Conservation (phyloP, 2,329 filamentous ascomycete genomes). For the Chaetomiaceae sp. region DNA sequence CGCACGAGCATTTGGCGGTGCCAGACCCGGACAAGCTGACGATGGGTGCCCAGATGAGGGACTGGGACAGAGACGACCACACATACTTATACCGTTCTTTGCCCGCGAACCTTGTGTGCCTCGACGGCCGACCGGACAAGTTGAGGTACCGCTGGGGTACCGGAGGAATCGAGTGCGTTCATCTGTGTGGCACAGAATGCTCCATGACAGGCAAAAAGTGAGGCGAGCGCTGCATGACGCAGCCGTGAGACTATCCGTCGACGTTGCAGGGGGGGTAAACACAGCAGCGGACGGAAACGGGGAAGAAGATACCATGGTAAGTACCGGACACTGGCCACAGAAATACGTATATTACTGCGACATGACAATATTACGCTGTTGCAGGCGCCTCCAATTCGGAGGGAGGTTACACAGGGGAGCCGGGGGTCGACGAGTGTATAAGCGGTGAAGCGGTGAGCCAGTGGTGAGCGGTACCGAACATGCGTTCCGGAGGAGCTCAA, state of each 20-base stretch:
- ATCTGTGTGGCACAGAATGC: not conserved
- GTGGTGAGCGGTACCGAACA: not conserved
- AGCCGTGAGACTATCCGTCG: not conserved
- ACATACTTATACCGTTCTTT: conserved; percentile 3
- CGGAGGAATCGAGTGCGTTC: not conserved
- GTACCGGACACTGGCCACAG: not conserved
- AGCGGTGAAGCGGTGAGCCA: conserved; percentile 4
- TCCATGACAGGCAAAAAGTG: conserved; percentile 12
- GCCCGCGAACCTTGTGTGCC: not conserved
- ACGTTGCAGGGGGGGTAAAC: not conserved
- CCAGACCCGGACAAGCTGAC: not conserved
- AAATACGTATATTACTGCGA: not conserved
- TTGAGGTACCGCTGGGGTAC: not conserved
- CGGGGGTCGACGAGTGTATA: not conserved
- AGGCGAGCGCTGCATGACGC: conserved; percentile 12
- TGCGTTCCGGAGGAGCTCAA: not conserved
- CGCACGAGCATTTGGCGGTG: conserved; percentile 21
- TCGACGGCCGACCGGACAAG: not conserved
- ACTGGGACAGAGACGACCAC: not conserved
- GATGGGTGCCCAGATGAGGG: not conserved
- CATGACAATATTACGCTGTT: not conserved
- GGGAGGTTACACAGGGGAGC: not conserved
- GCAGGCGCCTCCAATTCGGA: too few species aligned
- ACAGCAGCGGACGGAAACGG: not conserved
- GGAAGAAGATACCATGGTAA: not conserved